These are phyloP conservation scores for Leptographium procerum DNA, from an alignment of 2,329 filamentous ascomycete genomes.

Conservation along the genomic window DNA sequence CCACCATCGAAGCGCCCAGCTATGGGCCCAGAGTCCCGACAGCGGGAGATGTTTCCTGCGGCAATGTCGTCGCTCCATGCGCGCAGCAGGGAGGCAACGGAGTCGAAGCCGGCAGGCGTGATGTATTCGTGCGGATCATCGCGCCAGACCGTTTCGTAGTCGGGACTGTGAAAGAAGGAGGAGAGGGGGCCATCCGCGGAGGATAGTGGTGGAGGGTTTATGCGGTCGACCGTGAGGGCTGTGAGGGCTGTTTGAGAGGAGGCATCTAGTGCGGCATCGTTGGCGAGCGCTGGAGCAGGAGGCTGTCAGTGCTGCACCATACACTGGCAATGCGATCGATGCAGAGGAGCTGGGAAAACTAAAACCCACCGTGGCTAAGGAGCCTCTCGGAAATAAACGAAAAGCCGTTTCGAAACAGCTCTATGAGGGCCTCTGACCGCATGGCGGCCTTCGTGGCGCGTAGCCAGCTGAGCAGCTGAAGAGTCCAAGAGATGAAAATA, in stretches of 20 bases:
- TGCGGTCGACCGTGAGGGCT: slow-evolving; percentile 9
- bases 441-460: slow-evolving; percentile 9
- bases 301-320: neutral
- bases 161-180: neutral
- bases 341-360: neutral
- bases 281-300: neutral
- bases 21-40: slow-evolving; percentile 5
- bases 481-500: neutral
- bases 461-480: slow-evolving; percentile 4
- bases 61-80: slow-evolving; percentile 12
- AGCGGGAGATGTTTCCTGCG: slow-evolving; percentile 11
- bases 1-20: slow-evolving; percentile 5
- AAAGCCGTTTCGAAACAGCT: slow-evolving; percentile 11
- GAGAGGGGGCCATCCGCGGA: neutral
- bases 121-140: slow-evolving; percentile 14
- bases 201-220: slow-evolving; percentile 2
- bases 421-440: slow-evolving; percentile 8
- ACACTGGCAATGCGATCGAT: neutral
- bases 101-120: slow-evolving; percentile 10
- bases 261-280: neutral
- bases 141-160: slow-evolving; percentile 16
- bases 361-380: slow-evolving; percentile 1
- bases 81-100: slow-evolving; percentile 10
- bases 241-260: neutral
- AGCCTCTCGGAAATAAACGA: slow-evolving; percentile 11